These are phyloP conservation scores for Russula ochroleuca DNA, from an alignment of 768 basidiomycete genomes.

Conservation along the genomic window DNA sequence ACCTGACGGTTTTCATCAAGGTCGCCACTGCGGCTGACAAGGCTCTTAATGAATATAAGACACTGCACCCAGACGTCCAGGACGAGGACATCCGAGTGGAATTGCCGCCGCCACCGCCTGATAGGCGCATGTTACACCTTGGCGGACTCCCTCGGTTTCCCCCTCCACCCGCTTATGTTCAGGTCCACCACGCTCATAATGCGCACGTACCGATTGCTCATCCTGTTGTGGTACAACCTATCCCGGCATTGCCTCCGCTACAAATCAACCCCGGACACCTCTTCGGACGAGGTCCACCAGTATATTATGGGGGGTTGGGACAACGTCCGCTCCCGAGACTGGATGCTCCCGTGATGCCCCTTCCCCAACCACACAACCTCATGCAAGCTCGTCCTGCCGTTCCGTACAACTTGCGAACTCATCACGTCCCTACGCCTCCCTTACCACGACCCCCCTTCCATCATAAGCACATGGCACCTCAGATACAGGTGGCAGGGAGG, in stretches of 20 bases:
- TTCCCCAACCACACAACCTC: not conserved
- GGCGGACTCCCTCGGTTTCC: constrained; percentile 2
- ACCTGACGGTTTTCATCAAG: constrained; percentile 35
- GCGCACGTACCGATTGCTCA: constrained; percentile 21
- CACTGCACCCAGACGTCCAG: constrained; percentile 57
- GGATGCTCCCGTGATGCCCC: not conserved
- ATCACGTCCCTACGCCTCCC: not conserved
- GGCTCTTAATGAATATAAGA: constrained; percentile 59
- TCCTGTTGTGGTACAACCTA: constrained; percentile 16
- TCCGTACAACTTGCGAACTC: not conserved
- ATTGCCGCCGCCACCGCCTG: constrained; percentile 38
- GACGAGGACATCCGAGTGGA: constrained; percentile 62
- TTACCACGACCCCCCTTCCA: constrained; percentile 5
- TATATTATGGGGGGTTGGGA: not conserved
- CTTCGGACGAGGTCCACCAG: constrained; percentile 1
- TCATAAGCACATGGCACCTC: not conserved
- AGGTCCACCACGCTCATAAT: constrained; percentile 20
- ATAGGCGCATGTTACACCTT: not conserved
- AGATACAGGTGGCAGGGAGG: constrained; percentile 6
- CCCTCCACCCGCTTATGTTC: constrained; percentile 12
- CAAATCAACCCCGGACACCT: constrained; percentile 7
- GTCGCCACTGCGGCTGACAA: constrained; percentile 63
- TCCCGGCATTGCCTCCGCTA: not conserved
- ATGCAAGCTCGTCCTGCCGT: not conserved
- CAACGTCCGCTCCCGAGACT: not conserved